Base-by-base conservation (phyloP, 345 rosid genomes). In the Aegle marmelos region DNA sequence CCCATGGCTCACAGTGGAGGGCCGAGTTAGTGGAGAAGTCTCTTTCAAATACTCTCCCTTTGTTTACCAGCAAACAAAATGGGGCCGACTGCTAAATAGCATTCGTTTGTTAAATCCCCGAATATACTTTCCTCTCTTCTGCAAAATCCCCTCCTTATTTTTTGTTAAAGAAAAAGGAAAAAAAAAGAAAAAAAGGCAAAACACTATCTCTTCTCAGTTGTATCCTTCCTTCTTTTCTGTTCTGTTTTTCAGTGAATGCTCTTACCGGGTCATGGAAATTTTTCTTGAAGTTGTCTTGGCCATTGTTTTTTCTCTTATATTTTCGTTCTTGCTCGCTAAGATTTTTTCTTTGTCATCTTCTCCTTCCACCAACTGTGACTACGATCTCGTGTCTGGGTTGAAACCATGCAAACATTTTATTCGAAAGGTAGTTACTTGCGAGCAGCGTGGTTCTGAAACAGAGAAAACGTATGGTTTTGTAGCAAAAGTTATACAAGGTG, bases 301-400 rank as follows among this genome's bases (percentile, higher is more conserved):
- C 14, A 9, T 83, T 64, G 41, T 41, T 16, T 7, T 83, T 68
- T 80, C 86, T 28, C 16, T 83, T 37, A 1, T 85, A 4, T 30
- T 76, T 60, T 79, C 80, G 27, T 79, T 79, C 65, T 2, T 78
- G 73, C 21, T 85, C 19, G 72, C 86, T 25, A 81, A 77, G 69
- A 41, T 83, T 6, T 65, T 81, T 54, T 79, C 83, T 0, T 22
- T 37, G 5, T 71, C 79, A 3, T 68, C 76, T 37, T 6, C 56
- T 75, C 33, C 41, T 41, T 41, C 30, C 3, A 45, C 30, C 28
- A 10, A 2, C 56, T n/a, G 27, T 57, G 79, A 64, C 67, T 68
- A 3, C 30, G 64, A 68, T 28, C 56, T 48, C 11, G 78, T 63
- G 31, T 45, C 63, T 22, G 56, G 65, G 60, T 73, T 67, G 34